Conservation (phyloP, 139 green algal species). For the Dunaliella primolecta region DNA sequence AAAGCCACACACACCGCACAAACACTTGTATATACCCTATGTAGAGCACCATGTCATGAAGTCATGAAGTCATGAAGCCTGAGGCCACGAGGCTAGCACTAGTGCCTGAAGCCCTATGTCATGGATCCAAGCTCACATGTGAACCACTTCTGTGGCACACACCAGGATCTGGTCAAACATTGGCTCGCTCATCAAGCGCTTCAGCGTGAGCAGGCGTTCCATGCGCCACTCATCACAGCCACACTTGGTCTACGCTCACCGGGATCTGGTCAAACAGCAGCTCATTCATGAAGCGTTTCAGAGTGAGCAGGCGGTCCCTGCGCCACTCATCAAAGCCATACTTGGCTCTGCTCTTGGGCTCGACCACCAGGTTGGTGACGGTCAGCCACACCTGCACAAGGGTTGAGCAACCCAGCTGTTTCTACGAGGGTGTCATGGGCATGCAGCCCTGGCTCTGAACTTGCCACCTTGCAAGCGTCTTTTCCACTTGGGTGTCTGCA, state of each 20-base stretch:
- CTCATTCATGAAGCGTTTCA: constrained; percentile 78
- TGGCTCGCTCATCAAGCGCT: constrained; percentile 77
- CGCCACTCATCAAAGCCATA: constrained; percentile 70
- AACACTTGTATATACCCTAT: too few species aligned
- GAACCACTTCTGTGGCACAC: too few species aligned
- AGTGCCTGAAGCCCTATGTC: too few species aligned
- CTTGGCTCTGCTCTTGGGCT: constrained; percentile 62
- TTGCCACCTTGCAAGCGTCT: too few species aligned
- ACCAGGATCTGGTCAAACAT: constrained; percentile 78
- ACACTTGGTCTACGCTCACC: neutral
- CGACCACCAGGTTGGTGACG: constrained; percentile 80
- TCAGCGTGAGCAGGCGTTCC: constrained; percentile 59
- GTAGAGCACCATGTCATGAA: too few species aligned
- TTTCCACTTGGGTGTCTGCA: too few species aligned
- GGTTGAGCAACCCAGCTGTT: too few species aligned
- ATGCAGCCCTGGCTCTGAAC: too few species aligned
- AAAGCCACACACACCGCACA: constrained; percentile 61
- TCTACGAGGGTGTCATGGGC: too few species aligned
- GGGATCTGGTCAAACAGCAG: constrained; percentile 81
- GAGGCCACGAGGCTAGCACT: too few species aligned
- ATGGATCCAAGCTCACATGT: too few species aligned
- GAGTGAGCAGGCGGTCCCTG: constrained; percentile 54
- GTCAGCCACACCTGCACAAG: constrained; percentile 79
- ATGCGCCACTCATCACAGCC: constrained; percentile 55
- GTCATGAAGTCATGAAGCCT: too few species aligned